A percentile compares a stretch with the other conserved stretches of the same genome.
Conservation (phyloP, 345 rosid genomes). For the Trapa bicornis region DNA sequence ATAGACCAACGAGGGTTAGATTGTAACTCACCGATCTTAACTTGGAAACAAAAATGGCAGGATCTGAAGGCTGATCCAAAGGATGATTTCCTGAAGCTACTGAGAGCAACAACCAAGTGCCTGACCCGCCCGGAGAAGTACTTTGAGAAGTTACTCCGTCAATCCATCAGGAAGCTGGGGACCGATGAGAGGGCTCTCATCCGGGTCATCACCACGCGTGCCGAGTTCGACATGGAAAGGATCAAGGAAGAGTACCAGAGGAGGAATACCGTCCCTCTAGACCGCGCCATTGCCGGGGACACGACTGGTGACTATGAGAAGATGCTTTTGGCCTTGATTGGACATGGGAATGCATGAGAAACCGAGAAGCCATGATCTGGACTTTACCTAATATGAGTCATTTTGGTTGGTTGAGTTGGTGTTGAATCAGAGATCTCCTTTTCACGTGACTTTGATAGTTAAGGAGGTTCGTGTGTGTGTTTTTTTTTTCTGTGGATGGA, state of each 20-base stretch:
- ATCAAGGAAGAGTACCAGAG: constrained; percentile 73
- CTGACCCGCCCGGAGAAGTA: constrained; percentile 79
- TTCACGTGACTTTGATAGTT: neutral
- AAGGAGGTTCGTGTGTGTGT: no score
- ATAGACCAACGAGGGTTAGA: neutral
- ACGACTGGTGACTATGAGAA: constrained; percentile 72
- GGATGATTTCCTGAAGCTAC: constrained; percentile 53
- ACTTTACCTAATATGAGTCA: neutral
- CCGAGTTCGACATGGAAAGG: constrained; percentile 69
- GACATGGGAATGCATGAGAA: constrained; percentile 43
- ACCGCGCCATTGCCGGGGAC: constrained; percentile 53
- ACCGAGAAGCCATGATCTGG: neutral
- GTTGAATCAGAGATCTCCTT: neutral
- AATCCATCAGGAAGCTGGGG: constrained; percentile 61
- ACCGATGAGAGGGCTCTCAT: constrained; percentile 84
- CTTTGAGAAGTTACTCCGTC: constrained; percentile 64
- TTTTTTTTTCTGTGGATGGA: no score
- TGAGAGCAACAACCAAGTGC: constrained; percentile 64
- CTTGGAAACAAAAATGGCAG: constrained; percentile 24
- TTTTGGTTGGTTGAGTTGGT: neutral
- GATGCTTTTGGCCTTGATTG: constrained; percentile 63
- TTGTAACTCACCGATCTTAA: neutral
- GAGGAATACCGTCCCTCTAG: constrained; percentile 65
- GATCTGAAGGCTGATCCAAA: constrained; percentile 54
- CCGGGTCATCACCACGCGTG: constrained; percentile 63